Base-by-base conservation (phyloP, 805 yeast species). In the Spencermartinsiella europaea region DNA sequence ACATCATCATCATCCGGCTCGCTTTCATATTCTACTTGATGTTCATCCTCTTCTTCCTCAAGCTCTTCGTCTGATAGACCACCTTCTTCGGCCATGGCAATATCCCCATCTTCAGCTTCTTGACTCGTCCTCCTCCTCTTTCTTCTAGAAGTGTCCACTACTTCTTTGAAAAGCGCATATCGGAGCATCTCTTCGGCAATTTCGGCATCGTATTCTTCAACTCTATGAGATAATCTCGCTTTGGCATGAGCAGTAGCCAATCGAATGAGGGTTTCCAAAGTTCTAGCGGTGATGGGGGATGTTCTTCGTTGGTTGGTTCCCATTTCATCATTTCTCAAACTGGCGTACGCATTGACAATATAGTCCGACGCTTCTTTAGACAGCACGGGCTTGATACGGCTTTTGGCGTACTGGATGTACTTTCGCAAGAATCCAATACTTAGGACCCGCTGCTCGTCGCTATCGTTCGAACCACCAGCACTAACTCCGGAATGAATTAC, bases 241-340 rank as follows among this genome's bases (percentile, higher is more conserved):
- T 93, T 91, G 8, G 98, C 98, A 66, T 93, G 98, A 0, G 99
- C 98, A 1, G 97, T 86, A 0, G 97, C 75, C 49, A 91, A 72
- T 73, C 99, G 95, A 64, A 91, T 91, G 54, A 91, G 73, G 0
- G 99, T 91, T 67, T 91, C 99, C 56, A 91, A 73, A 3, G 98
- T 93, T 80, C 99, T 85, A n/a, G 98, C 95, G 1, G 99, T 91
- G 55, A 91, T 86, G 33, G 99, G 98, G 1, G 96, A 83, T 0
- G 96, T 90, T 44, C 84, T 77, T 34, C 74, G 61, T 51, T 64
- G 68, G 40, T 67, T 66, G 33, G 56, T 61, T 3, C 57, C 57
- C 20, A 67, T 48, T 55, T 81, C 85, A 59, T 81, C 83, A 63
- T 89, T 90, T 70, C 99, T 79, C 54, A 93, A 73, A 10, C 81